A percentile compares a stretch with the other conserved stretches of the same genome.
phyloP scores from a whole-genome alignment of 108 stramenopile species.

The Schizochytrium sp. region DNA sequence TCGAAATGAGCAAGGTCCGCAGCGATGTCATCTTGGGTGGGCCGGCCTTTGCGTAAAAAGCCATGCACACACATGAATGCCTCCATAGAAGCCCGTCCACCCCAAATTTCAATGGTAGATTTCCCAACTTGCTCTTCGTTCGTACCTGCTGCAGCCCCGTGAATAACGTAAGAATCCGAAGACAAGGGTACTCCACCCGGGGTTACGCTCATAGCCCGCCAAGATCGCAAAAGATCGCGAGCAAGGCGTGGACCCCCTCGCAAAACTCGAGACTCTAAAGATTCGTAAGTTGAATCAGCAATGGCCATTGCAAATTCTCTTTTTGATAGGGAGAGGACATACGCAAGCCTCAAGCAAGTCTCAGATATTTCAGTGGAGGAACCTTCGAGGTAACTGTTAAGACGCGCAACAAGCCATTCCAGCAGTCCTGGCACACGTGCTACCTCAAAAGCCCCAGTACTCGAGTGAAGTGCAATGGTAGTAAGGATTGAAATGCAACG shows the following conservation, averaged over 20 bases:
- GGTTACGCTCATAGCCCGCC: conserved; percentile 10
- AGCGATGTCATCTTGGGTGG: background rate
- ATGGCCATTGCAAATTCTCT: background rate
- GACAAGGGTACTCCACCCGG: background rate
- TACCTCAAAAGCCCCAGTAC: background rate
- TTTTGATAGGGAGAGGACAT: background rate
- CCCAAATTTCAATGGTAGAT: background rate
- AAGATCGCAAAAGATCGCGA: background rate
- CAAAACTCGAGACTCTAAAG: background rate
- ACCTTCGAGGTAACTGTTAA: background rate
- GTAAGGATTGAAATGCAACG: background rate
- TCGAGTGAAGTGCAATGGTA: background rate
- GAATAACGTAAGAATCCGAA: background rate
- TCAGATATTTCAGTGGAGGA: background rate
- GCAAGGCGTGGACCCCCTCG: background rate
- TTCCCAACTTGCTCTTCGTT: background rate
- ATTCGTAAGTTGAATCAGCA: background rate
- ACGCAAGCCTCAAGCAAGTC: background rate
- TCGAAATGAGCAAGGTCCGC: background rate
- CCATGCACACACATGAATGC: background rate
- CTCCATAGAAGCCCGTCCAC: background rate
- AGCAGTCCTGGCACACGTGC: background rate
- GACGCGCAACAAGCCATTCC: background rate
- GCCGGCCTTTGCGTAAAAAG: background rate
- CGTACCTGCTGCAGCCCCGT: background rate